These are phyloP conservation scores for Plasmodium vivax DNA, from an alignment of 169 alveolate genomes.

Conservation along the genomic window DNA sequence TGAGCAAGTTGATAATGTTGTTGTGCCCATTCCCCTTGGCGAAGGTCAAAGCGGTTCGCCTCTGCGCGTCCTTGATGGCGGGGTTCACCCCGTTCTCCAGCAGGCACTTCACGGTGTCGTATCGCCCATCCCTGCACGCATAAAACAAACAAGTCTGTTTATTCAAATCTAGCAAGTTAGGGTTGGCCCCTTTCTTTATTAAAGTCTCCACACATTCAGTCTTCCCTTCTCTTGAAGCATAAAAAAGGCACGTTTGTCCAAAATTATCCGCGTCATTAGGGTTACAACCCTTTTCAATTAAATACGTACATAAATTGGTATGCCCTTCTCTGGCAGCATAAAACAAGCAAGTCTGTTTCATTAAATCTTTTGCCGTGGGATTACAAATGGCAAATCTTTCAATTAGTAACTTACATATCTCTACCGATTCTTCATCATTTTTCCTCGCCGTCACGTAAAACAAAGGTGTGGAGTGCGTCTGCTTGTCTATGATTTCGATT, in stretches of 20 bases:
- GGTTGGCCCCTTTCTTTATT: constrained; percentile 89
- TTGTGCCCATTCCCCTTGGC: constrained; percentile 91
- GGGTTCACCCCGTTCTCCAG: constrained; percentile 91
- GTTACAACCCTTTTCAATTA: constrained; percentile 89
- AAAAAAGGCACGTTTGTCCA: constrained; percentile 92
- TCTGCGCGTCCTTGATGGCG: constrained; percentile 88
- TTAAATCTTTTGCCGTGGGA: constrained; percentile 87
- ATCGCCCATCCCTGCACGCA: constrained; percentile 93
- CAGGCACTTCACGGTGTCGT: constrained; percentile 90
- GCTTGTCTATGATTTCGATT: constrained; percentile 77
- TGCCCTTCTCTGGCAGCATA: constrained; percentile 96
- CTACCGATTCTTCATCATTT: constrained; percentile 89
- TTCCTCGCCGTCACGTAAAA: constrained; percentile 89
- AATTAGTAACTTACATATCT: constrained; percentile 85
- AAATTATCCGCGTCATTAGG: constrained; percentile 92
- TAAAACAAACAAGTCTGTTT: constrained; percentile 92
- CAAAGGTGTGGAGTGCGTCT: constrained; percentile 86
- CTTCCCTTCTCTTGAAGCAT: constrained; percentile 95
- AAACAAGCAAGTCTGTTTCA: constrained; percentile 93
- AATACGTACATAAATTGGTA: constrained; percentile 85
- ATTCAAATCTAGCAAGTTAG: constrained; percentile 89
- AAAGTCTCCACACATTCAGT: constrained; percentile 85
- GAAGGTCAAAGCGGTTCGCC: constrained; percentile 91
- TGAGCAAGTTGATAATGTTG: constrained; percentile 88
- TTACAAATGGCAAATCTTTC: constrained; percentile 85